Evolutionary conservation across 768 basidiomycete genomes (phyloP).

Genomic region (Agaricus sinodeliciosus): DNA sequence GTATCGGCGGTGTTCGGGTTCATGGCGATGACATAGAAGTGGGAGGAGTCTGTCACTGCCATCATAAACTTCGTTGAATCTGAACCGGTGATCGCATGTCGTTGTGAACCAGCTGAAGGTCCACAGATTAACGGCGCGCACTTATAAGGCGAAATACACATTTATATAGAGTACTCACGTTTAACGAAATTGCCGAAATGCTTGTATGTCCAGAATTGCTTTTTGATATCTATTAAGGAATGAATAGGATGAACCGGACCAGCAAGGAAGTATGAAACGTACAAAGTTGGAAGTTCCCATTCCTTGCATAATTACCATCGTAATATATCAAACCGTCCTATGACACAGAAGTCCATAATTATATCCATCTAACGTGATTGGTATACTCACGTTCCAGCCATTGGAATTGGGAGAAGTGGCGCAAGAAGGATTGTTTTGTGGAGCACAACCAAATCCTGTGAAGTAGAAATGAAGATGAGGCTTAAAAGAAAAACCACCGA

Average conservation of each 20-base stretch:
- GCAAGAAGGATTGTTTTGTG: constrained; percentile 26
- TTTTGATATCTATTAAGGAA: constrained; percentile 23
- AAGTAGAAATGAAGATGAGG: neutral
- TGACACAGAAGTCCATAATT: neutral
- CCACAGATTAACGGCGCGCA: neutral
- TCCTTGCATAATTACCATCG: constrained; percentile 30
- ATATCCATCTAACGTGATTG: neutral
- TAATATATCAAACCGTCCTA: constrained; percentile 35
- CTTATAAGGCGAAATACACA: neutral
- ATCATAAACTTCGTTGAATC: constrained; percentile 25
- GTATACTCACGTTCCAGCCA: constrained; percentile 33
- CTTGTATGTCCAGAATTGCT: constrained; percentile 34
- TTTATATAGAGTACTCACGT: constrained; percentile 18
- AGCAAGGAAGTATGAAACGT: neutral
- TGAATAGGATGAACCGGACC: neutral
- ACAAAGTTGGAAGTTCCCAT: constrained; percentile 32
- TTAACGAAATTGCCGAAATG: constrained; percentile 35
- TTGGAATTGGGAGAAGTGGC: constrained; percentile 27
- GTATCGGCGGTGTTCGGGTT: constrained; percentile 24
- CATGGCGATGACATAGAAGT: constrained; percentile 27
- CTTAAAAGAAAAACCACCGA: constrained; percentile 5
- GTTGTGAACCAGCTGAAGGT: constrained; percentile 28
- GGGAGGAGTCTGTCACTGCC: constrained; percentile 23
- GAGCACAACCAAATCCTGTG: constrained; percentile 32
- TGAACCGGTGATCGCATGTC: constrained; percentile 24